Percentiles rank a stretch among this genome's conserved stretches.
phyloP scores from a whole-genome alignment of 176 grass and related monocot genomes.

The Oryza punctata region DNA sequence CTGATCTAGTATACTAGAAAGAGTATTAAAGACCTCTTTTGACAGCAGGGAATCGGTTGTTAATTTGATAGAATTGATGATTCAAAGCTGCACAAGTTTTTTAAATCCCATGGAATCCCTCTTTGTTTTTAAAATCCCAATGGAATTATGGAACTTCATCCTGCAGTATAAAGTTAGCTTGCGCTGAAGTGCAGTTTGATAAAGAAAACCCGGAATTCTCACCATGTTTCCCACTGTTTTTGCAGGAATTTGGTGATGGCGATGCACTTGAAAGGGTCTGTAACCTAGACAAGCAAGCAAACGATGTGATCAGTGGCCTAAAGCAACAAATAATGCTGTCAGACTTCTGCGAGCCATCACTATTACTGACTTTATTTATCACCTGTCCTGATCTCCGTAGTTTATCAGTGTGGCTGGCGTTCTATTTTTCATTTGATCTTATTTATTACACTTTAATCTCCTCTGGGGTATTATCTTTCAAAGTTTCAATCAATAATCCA shows the following conservation, averaged over 20 bases:
- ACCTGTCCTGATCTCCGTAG: not conserved
- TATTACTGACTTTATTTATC: not conserved
- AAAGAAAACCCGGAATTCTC: conserved; percentile 16
- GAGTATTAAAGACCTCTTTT: not conserved
- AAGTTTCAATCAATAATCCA: not conserved
- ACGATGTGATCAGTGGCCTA: conserved; percentile 7
- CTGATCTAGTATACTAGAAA: not conserved
- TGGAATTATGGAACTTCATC: not conserved
- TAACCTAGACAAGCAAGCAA: conserved; percentile 48
- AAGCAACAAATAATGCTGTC: conserved; percentile 44
- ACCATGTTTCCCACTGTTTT: conserved; percentile 15
- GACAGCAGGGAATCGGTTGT: not conserved
- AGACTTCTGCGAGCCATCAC: conserved; percentile 13
- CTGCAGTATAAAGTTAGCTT: not conserved
- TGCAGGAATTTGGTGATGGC: conserved; percentile 40
- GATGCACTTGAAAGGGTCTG: conserved; percentile 23
- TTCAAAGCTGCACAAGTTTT: not conserved
- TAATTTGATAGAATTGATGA: not conserved
- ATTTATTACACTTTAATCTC: not conserved
- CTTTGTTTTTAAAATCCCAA: not conserved
- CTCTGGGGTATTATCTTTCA: not conserved
- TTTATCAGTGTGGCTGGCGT: conserved; percentile 8
- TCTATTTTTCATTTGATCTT: not conserved
- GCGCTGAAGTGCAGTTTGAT: not conserved
- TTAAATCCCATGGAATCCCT: not conserved